These are phyloP conservation scores for Dendrocalamus sinicus DNA, from an alignment of 176 grass and related monocot species.

Conservation along the genomic window DNA sequence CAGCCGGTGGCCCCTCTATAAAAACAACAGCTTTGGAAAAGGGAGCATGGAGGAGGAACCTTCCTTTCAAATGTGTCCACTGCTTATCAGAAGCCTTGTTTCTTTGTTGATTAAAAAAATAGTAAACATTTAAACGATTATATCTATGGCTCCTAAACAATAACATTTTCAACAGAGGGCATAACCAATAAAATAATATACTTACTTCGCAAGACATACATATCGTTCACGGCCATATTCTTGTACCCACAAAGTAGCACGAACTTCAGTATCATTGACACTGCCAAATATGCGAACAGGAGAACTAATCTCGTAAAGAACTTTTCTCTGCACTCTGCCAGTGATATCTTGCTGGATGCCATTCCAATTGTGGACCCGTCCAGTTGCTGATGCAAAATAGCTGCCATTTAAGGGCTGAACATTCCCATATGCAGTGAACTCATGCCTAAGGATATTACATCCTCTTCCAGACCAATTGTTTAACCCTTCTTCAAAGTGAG, in stretches of 20 bases:
- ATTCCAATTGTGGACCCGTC: slow-evolving; percentile 82
- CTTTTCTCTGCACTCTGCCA: slow-evolving; percentile 65
- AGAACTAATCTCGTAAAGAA: slow-evolving; percentile 73
- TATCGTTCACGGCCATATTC: slow-evolving; percentile 85
- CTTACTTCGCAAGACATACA: slow-evolving; percentile 88
- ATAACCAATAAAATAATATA: slow-evolving; percentile 25
- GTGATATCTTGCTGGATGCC: slow-evolving; percentile 96
- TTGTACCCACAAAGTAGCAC: slow-evolving; percentile 83
- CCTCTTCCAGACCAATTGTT: slow-evolving; percentile 95
- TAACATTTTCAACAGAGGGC: background rate
- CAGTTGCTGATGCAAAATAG: slow-evolving; percentile 77
- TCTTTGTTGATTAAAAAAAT: slow-evolving; percentile 52
- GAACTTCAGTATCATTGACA: slow-evolving; percentile 67
- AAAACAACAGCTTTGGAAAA: slow-evolving; percentile 81
- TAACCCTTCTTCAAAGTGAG: slow-evolving; percentile 82
- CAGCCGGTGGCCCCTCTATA: slow-evolving; percentile 88
- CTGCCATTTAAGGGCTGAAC: slow-evolving; percentile 70
- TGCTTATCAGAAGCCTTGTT: slow-evolving; percentile 79
- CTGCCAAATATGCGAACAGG: slow-evolving; percentile 71
- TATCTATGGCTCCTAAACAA: slow-evolving; percentile 5
- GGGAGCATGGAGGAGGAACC: slow-evolving; percentile 74
- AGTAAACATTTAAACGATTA: background rate
- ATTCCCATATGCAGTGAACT: slow-evolving; percentile 59
- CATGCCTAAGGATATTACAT: slow-evolving; percentile 85
- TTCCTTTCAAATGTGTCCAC: slow-evolving; percentile 88